A percentile compares a stretch with the other conserved stretches of the same genome.
Conservation (phyloP, 768 basidiomycete species). For the Symmetrospora coprosmae region DNA sequence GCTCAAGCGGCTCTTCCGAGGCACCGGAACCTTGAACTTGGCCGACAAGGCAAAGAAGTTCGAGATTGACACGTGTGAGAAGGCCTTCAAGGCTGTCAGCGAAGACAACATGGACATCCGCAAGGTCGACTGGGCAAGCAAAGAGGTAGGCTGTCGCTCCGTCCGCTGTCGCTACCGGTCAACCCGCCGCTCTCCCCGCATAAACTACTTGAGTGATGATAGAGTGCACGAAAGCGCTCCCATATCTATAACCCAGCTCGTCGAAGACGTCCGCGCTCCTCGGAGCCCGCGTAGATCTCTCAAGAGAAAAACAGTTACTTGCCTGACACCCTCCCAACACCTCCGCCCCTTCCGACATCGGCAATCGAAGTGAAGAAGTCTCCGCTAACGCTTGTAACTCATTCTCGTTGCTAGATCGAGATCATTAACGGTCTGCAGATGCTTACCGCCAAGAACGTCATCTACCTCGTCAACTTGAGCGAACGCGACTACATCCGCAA, state of each 20-base stretch:
- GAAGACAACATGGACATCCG: conserved; percentile 78
- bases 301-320: conserved; percentile 44
- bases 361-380: no score
- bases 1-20: conserved; percentile 53
- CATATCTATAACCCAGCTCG: conserved; percentile 74
- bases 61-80: conserved; percentile 78
- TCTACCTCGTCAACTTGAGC: conserved; percentile 91
- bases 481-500: conserved; percentile 89
- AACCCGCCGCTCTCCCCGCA: conserved; percentile 4
- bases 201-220: conserved; percentile 50
- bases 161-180: neutral
- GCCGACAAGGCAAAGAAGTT: conserved; percentile 94
- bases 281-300: conserved; percentile 44
- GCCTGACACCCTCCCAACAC: neutral
- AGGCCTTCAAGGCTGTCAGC: conserved; percentile 60
- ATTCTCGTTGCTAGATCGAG: conserved; percentile 50
- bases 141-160: conserved; percentile 56
- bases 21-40: conserved; percentile 57
- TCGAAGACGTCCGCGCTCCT: conserved; percentile 45
- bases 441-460: conserved; percentile 91
- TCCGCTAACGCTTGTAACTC: no score
- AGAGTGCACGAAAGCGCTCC: conserved; percentile 48
- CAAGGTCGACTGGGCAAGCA: conserved; percentile 85
- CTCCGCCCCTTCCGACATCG: neutral
- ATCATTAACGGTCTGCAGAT: conserved; percentile 76